Base-by-base conservation (phyloP, 2,329 filamentous ascomycete genomes). In the Aphanocladium album region DNA sequence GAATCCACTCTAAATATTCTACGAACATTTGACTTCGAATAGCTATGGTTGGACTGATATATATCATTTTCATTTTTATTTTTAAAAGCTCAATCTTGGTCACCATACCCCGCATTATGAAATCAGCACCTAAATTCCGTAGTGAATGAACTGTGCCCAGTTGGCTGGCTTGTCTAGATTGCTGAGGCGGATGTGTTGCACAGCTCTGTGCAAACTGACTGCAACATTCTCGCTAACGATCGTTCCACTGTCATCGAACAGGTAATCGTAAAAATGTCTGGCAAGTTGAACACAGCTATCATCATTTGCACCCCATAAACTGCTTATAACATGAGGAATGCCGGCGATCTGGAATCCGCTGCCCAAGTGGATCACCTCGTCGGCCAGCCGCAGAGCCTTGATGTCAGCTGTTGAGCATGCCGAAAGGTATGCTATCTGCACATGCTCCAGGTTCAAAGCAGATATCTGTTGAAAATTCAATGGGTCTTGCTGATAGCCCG, bases 371-470 rank as follows among this genome's bases (percentile, higher is more conserved):
- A 75, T 68, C 8, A 63, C 68, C 62, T 76, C 73, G 57, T 74
- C 72, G 1, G 62, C 53, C 19, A 74, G 60, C 0, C 50, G 25
- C 1, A 19, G 46, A 0, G 63, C 64, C 16, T 62, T 62, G 43
- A 68, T 69, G 56, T 72, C 63, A 2, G 71, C 72, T 1, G 73
- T 74, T 14, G 70, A 75, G 62, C 73, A 76, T 1, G 73, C 73
- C 1, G 73, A 76, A 1, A 76, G 69, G 62, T 72, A 76, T 1
- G 72, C 72, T 5, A 76, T 55, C 33, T 61, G 62, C 7, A 66
- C 68, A 39, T 60, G 33, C 21, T 21, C 41, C 19, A 65, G 57
- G 17, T 43, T 54, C 19, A 63, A 46, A 19, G 58, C 58, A 27
- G 60, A 62, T 17, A 60, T 57, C 49, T 33, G 2, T 30, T 37